These are phyloP conservation scores for Curvularia sp. DNA, from an alignment of 2,329 filamentous ascomycete species.

Conservation along the genomic window DNA sequence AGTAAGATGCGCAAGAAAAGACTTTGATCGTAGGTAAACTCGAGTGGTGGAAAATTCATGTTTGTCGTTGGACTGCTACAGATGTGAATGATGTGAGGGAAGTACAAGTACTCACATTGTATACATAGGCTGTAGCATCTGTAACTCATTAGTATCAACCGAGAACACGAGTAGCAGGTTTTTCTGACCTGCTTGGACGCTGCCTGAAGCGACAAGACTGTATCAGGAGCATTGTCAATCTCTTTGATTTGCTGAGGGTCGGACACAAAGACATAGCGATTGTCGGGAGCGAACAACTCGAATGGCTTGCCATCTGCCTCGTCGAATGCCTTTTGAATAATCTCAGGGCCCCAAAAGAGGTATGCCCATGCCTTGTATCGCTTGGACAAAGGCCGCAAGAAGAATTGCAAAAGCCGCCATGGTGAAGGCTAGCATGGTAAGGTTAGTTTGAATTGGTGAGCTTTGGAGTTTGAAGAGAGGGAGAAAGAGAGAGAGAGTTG, in stretches of 20 bases:
- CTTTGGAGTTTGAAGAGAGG: neutral
- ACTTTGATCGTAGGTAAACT: neutral
- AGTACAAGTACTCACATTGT: conserved; percentile 13
- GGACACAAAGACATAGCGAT: conserved; percentile 25
- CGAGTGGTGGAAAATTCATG: neutral
- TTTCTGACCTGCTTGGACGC: conserved; percentile 24
- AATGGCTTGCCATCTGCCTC: conserved; percentile 22
- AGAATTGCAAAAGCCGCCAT: conserved; percentile 2
- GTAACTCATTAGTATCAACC: neutral
- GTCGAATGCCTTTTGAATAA: conserved; percentile 23
- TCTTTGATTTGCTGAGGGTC: conserved; percentile 27
- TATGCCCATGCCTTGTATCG: conserved; percentile 24
- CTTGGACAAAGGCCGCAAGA: conserved; percentile 13
- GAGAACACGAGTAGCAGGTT: neutral
- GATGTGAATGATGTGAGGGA: too few relatives aligned
- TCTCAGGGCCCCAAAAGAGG: conserved; percentile 23
- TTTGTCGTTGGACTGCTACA: too few relatives aligned
- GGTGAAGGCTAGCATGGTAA: conserved; percentile 4
- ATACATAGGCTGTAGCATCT: conserved; percentile 25
- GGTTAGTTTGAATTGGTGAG: neutral
- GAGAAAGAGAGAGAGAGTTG: neutral
- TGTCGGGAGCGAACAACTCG: conserved; percentile 24
- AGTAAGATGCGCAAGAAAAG: neutral
- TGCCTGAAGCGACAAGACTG: conserved; percentile 25
- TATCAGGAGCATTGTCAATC: conserved; percentile 25